phyloP scores from a whole-genome alignment of 768 basidiomycete genomes.

The Suillus sp. region DNA sequence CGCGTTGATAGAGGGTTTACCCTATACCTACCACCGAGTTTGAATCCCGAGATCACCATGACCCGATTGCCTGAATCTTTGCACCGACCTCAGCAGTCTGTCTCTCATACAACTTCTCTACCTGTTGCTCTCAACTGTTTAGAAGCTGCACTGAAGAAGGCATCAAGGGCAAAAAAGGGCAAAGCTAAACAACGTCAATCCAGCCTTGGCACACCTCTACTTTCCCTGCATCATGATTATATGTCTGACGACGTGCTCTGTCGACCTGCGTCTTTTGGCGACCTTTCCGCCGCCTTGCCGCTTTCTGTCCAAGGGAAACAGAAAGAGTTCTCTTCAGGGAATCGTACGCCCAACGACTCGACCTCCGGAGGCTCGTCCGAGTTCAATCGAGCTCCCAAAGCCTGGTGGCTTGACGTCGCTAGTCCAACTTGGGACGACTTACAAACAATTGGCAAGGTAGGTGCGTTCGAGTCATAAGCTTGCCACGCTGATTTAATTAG shows the following conservation, averaged over 20 bases:
- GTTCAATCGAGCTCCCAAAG: constrained; percentile 41
- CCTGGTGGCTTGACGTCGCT: constrained; percentile 92
- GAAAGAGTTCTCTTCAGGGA: constrained; percentile 24
- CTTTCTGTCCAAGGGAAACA: constrained; percentile 52
- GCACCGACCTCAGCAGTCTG: constrained; percentile 23
- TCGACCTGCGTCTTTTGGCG: constrained; percentile 35
- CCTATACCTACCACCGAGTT: constrained; percentile 58
- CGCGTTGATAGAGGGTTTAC: constrained; percentile 64
- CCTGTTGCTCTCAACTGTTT: constrained; percentile 51
- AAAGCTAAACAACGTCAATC: constrained; percentile 16
- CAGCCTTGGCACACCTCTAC: constrained; percentile 9
- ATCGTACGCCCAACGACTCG: constrained; percentile 6
- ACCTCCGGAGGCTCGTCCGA: constrained; percentile 4
- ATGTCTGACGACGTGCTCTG: constrained; percentile 37
- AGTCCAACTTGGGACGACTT: constrained; percentile 89
- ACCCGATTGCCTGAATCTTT: constrained; percentile 8
- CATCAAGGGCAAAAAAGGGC: constrained; percentile 33
- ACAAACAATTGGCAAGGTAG: constrained; percentile 79
- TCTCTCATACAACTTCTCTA: constrained; percentile 49
- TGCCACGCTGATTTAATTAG: constrained; percentile 6
- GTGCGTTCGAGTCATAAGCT: constrained; percentile 18
- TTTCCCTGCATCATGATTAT: constrained; percentile 32
- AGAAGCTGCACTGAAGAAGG: constrained; percentile 47
- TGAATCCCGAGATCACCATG: constrained; percentile 13
- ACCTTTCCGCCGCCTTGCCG: constrained; percentile 23